These are phyloP conservation scores for Termitomyces sp. DNA, from an alignment of 768 basidiomycete genomes.

Conservation along the genomic window DNA sequence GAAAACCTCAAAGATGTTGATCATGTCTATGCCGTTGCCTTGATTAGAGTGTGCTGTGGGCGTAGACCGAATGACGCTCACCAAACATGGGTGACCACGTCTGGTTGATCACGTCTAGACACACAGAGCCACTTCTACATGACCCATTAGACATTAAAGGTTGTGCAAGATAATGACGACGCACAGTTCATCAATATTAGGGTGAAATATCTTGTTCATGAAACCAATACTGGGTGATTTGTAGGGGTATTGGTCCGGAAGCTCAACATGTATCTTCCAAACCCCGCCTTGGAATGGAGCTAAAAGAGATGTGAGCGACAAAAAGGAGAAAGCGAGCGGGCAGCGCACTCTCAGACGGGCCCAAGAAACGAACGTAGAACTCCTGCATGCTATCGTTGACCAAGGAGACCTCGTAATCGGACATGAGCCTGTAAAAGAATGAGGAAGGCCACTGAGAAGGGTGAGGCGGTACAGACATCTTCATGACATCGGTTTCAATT, in stretches of 20 bases:
- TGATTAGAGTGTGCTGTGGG: background rate
- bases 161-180: constrained; percentile 28
- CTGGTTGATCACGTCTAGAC: constrained; percentile 98
- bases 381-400: constrained; percentile 99
- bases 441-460: constrained; percentile 8
- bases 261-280: constrained; percentile 99
- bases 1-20: constrained; percentile 99
- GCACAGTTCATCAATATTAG: constrained; percentile 98
- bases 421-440: constrained; percentile 73
- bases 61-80: constrained; percentile 38
- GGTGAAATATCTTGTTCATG: constrained; percentile 99
- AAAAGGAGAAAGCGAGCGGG: background rate
- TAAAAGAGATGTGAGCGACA: constrained; percentile 25
- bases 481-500: constrained; percentile 99
- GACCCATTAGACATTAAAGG: constrained; percentile 6
- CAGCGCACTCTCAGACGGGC: constrained; percentile 86
- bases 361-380: constrained; percentile 95
- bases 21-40: constrained; percentile 71
- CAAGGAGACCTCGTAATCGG: constrained; percentile 95
- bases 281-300: constrained; percentile 97
- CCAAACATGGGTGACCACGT: constrained; percentile 99
- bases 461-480: constrained; percentile 59
- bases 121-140: constrained; percentile 91
- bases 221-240: constrained; percentile 99
- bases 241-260: constrained; percentile 98